These are phyloP conservation scores for Epichloe elymi DNA, from an alignment of 2,329 filamentous ascomycete species.

Conservation along the genomic window DNA sequence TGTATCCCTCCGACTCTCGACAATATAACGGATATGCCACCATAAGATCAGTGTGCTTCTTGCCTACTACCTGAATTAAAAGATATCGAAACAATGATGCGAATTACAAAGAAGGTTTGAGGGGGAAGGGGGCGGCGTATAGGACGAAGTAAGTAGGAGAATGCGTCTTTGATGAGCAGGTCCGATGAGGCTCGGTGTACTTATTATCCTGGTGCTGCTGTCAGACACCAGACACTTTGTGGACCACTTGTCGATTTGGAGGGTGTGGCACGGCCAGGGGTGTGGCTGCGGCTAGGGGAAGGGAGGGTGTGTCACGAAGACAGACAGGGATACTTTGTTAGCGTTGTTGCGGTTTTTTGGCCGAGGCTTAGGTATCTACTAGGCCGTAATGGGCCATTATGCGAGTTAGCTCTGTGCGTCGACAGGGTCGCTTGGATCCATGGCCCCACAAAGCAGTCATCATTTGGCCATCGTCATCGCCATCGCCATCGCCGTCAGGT, in stretches of 20 bases:
- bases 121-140: not conserved
- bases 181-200: slow-evolving; percentile 7
- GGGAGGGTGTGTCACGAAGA: not conserved
- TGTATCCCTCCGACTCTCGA: not conserved
- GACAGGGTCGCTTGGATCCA: too few relatives aligned
- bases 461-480: too few relatives aligned
- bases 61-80: not conserved
- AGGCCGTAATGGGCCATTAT: too few relatives aligned
- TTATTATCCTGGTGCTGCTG: not conserved
- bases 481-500: too few relatives aligned
- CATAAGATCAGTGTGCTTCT: not conserved
- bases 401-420: too few relatives aligned
- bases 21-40: not conserved
- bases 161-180: not conserved
- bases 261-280: not conserved
- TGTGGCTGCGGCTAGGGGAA: not conserved
- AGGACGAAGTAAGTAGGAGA: slow-evolving; percentile 1
- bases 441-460: too few relatives aligned
- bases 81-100: not conserved
- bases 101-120: not conserved
- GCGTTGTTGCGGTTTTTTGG: not conserved
- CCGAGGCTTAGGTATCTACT: too few relatives aligned
- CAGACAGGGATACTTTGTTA: not conserved
- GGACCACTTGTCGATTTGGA: too few relatives aligned
- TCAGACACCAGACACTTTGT: slow-evolving; percentile 1